A percentile compares a stretch with the other conserved stretches of the same genome.
These are phyloP conservation scores for Cornus kousa DNA, from an alignment of 148 eudicot genomes.

Conservation along the genomic window DNA sequence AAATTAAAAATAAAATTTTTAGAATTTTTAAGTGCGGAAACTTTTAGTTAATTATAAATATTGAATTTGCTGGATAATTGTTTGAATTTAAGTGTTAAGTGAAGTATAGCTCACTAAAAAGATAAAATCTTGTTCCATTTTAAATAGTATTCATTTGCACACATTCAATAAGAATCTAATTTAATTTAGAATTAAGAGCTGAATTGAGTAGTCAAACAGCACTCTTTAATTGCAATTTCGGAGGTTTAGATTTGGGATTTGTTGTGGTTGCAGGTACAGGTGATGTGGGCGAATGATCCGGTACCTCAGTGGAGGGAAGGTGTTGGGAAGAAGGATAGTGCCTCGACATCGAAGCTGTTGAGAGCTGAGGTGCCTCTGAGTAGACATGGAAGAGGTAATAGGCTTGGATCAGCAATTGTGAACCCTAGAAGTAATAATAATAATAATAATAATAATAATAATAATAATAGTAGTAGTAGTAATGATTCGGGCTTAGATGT, in stretches of 20 bases:
- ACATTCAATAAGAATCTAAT: too few species aligned
- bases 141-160: too few species aligned
- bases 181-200: too few species aligned
- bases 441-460: background rate
- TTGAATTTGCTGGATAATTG: too few species aligned
- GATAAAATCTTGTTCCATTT: too few species aligned
- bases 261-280: slow-evolving; percentile 48
- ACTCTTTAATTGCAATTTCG: too few species aligned
- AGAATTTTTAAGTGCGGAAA: too few species aligned
- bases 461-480: slow-evolving; percentile 16
- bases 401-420: slow-evolving; percentile 61
- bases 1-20: too few species aligned
- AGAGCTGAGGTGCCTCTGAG: slow-evolving; percentile 54
- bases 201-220: too few species aligned
- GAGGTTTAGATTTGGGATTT: background rate
- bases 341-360: slow-evolving; percentile 53
- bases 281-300: slow-evolving; percentile 59
- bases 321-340: slow-evolving; percentile 30
- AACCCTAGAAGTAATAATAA: slow-evolving; percentile 32
- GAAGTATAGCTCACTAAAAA: too few species aligned
- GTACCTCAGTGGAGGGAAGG: slow-evolving; percentile 44
- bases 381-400: slow-evolving; percentile 54
- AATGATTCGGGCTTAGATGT: slow-evolving; percentile 24
- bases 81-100: too few species aligned
- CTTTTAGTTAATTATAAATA: too few species aligned